These are phyloP conservation scores for Periconia macrospinosa DNA, from an alignment of 2,329 filamentous ascomycete genomes.

Conservation along the genomic window DNA sequence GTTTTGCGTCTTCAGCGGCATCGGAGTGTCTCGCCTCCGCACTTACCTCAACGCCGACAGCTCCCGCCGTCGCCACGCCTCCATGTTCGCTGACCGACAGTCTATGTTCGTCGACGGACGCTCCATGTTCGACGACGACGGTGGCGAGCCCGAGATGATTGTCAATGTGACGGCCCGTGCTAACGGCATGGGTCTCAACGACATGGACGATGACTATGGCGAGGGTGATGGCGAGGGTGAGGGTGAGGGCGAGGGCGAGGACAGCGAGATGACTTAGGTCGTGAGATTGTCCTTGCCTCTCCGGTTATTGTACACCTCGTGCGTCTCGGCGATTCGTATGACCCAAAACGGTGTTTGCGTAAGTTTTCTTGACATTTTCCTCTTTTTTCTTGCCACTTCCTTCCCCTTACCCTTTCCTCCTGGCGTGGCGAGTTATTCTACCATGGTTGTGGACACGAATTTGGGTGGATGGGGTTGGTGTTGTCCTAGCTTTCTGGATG, in stretches of 20 bases:
- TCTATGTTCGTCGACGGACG: conserved; percentile 22
- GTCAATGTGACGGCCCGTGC: conserved; percentile 40
- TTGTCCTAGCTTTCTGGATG: too few relatives aligned
- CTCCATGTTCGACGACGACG: conserved; percentile 29
- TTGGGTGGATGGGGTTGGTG: too few relatives aligned
- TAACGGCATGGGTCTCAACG: conserved; percentile 45
- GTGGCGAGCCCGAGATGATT: conserved; percentile 36
- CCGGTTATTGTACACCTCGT: too few relatives aligned
- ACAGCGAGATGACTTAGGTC: conserved; percentile 45
- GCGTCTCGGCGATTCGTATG: too few relatives aligned
- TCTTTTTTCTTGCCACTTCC: too few relatives aligned
- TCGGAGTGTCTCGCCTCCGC: conserved; percentile 76
- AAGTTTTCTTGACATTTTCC: too few relatives aligned
- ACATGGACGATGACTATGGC: conserved; percentile 47
- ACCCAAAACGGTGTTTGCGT: too few relatives aligned
- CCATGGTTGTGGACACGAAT: too few relatives aligned
- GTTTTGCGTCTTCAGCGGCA: conserved; percentile 95
- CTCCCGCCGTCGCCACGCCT: conserved; percentile 14
- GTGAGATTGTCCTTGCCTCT: too few relatives aligned
- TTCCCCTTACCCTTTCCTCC: too few relatives aligned
- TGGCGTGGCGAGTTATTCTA: too few relatives aligned
- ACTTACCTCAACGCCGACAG: conserved; percentile 68
- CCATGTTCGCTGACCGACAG: conserved; percentile 27
- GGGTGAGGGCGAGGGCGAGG: conserved; percentile 49
- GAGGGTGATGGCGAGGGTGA: conserved; percentile 36